Evolutionary conservation across 2,329 filamentous ascomycete genomes (phyloP).

Genomic region (Paecilomyces dactylethromorphus): DNA sequence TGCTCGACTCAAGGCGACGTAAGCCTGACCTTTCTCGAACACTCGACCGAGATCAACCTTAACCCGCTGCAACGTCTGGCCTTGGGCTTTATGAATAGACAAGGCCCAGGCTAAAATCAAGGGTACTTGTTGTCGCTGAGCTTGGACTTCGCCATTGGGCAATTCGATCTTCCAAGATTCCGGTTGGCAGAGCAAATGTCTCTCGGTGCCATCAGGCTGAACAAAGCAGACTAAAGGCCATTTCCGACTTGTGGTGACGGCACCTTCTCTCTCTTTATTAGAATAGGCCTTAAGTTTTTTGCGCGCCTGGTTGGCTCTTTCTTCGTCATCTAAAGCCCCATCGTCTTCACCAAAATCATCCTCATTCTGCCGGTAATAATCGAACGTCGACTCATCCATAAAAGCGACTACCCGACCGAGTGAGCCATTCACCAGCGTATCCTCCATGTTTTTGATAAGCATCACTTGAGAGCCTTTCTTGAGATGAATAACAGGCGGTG

Average conservation of each 20-base stretch:
- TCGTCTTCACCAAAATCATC: conserved; percentile 47
- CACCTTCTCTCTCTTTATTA: conserved; percentile 41
- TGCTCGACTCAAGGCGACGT: conserved; percentile 90
- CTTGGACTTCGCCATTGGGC: conserved; percentile 90
- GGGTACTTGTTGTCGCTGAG: conserved; percentile 73
- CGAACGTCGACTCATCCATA: conserved; percentile 62
- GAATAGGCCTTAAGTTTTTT: conserved; percentile 53
- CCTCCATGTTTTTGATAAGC: conserved; percentile 99
- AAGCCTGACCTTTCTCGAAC: conserved; percentile 96
- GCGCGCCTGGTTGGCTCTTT: conserved; percentile 36
- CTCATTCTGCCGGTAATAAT: conserved; percentile 52
- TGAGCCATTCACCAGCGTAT: conserved; percentile 87
- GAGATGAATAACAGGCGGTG: conserved; percentile 69
- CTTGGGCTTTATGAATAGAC: conserved; percentile 96
- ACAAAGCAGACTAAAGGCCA: conserved; percentile 84
- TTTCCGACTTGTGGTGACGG: conserved; percentile 46
- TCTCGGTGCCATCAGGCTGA: conserved; percentile 67
- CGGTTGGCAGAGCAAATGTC: conserved; percentile 72
- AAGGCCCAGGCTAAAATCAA: conserved; percentile 94
- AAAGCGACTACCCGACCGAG: conserved; percentile 79
- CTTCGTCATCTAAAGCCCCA: conserved; percentile 40
- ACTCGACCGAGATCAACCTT: conserved; percentile 88
- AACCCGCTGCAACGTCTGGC: conserved; percentile 86
- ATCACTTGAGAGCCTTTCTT: conserved; percentile 96
- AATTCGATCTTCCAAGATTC: conserved; percentile 96